Conservation (phyloP, 1,284 basidiomycete species). For the Sphagnurus paluster region DNA sequence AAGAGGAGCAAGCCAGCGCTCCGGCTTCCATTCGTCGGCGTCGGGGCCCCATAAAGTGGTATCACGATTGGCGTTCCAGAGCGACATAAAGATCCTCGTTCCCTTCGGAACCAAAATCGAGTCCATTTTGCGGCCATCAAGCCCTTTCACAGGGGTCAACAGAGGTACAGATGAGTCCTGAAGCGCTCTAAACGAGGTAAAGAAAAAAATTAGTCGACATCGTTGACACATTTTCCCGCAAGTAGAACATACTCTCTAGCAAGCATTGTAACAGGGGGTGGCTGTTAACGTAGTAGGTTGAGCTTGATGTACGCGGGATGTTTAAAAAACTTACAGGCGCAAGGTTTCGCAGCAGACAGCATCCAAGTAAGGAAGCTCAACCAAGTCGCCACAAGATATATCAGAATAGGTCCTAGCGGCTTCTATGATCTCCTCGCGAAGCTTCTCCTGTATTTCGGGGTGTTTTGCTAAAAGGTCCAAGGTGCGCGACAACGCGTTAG, state of each 20-base stretch:
- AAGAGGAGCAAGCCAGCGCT: no score
- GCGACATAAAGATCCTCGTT: background rate
- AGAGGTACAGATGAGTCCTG: background rate
- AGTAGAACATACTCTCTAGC: no score
- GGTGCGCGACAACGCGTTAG: conserved; percentile 38
- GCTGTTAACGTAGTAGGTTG: background rate
- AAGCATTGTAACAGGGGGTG: no score
- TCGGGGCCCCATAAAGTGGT: no score
- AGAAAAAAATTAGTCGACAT: no score
- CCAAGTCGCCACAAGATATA: conserved; percentile 35
- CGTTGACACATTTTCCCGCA: no score
- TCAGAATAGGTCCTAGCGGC: conserved; percentile 23
- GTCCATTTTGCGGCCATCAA: conserved; percentile 1
- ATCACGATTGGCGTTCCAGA: no score
- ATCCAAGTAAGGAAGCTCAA: conserved; percentile 37
- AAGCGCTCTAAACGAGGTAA: no score
- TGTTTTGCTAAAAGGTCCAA: conserved; percentile 38
- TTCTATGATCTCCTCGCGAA: conserved; percentile 35
- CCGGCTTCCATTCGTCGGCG: no score
- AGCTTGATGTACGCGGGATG: no score
- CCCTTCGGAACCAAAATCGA: background rate
- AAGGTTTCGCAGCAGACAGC: conserved; percentile 40
- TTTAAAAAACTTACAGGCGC: conserved; percentile 16
- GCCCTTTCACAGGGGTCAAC: background rate
- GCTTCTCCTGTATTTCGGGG: conserved; percentile 35